A percentile compares a stretch with the other conserved stretches of the same genome.
These are phyloP conservation scores for Cordyceps tenuipes DNA, from an alignment of 2,329 filamentous ascomycete genomes.

Conservation along the genomic window DNA sequence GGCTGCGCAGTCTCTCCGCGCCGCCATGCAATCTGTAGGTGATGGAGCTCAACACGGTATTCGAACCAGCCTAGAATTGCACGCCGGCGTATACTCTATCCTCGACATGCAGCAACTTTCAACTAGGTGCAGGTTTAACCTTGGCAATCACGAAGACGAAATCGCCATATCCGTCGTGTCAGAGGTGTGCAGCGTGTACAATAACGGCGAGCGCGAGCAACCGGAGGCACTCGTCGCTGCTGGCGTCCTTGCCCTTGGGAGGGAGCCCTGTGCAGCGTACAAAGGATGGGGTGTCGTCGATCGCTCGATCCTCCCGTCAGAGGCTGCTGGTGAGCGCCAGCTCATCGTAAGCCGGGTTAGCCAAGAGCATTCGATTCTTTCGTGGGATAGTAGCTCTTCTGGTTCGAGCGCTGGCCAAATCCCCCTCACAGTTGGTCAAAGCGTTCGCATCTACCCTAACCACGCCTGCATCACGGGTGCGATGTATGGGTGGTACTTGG, in stretches of 20 bases:
- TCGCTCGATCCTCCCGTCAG: conserved; percentile 21
- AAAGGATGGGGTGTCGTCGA: conserved; percentile 52
- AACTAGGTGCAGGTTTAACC: conserved; percentile 34
- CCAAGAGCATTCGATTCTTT: conserved; percentile 56
- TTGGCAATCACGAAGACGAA: conserved; percentile 28
- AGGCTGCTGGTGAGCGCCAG: not conserved
- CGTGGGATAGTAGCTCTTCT: conserved; percentile 33
- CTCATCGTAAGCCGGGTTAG: conserved; percentile 54
- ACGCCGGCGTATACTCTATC: conserved; percentile 57
- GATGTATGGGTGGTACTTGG: conserved; percentile 52
- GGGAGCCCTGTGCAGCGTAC: conserved; percentile 54
- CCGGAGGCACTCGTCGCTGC: conserved; percentile 50
- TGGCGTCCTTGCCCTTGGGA: conserved; percentile 49
- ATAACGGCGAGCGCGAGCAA: conserved; percentile 21
- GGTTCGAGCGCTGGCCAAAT: conserved; percentile 15
- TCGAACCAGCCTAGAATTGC: conserved; percentile 41
- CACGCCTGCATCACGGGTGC: conserved; percentile 57
- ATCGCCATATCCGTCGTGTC: conserved; percentile 50
- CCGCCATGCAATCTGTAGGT: conserved; percentile 1
- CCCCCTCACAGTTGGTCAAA: conserved; percentile 36
- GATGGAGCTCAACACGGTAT: not conserved
- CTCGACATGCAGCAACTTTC: conserved; percentile 58
- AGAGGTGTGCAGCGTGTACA: conserved; percentile 55
- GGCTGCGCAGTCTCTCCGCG: conserved; percentile 5
- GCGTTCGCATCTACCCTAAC: conserved; percentile 47